phyloP scores from a whole-genome alignment of 306 rosid genomes.

The Castanopsis chinensis region DNA sequence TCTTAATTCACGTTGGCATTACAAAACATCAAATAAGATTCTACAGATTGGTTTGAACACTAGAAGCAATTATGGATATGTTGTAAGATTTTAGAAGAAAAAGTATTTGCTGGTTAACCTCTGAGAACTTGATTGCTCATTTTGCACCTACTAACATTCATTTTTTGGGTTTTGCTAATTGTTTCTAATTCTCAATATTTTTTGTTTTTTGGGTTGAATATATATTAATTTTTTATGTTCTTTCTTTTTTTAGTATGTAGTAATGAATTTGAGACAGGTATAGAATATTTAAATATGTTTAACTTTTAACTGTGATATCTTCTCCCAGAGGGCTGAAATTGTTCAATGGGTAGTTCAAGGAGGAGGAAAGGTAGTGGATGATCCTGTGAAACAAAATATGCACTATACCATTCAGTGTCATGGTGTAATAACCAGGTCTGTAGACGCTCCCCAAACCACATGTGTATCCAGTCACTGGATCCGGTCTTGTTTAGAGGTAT shows the following conservation, averaged over 20 bases:
- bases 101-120: neutral
- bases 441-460: conserved; percentile 28
- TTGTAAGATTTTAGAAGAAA: neutral
- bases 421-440: conserved; percentile 47
- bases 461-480: conserved; percentile 89
- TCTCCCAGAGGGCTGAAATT: conserved; percentile 73
- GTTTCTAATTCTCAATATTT: neutral
- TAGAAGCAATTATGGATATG: neutral
- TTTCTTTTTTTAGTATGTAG: neutral
- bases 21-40: neutral
- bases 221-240: neutral
- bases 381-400: conserved; percentile 39
- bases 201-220: conserved; percentile 3
- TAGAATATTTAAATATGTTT: neutral
- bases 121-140: neutral
- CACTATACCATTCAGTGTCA: conserved; percentile 77
- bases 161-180: neutral
- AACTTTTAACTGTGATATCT: conserved; percentile 26
- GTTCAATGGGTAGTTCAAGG: conserved; percentile 88
- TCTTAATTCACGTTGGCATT: neutral
- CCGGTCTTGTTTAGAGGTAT: conserved; percentile 88
- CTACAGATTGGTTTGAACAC: neutral
- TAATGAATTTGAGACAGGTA: conserved; percentile 10
- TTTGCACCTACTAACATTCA: neutral
- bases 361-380: conserved; percentile 65